These are phyloP conservation scores for Veloporphyrellus conicus DNA, from an alignment of 1,284 basidiomycete genomes.

Conservation along the genomic window DNA sequence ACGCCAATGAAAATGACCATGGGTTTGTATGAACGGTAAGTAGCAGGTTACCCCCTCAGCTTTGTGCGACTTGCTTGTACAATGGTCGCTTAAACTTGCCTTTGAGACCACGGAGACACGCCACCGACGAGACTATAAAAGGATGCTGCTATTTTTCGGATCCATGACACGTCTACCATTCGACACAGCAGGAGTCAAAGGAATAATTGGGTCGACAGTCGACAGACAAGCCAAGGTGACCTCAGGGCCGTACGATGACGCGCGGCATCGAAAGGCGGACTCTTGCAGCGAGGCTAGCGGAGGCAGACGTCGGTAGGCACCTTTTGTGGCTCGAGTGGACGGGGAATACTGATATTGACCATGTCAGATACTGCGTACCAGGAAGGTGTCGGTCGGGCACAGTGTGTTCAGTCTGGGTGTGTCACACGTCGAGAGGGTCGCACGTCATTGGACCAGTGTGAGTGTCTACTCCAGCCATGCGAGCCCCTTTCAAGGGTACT, in stretches of 20 bases:
- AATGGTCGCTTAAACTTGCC: conserved; percentile 4
- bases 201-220: not conserved
- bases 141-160: not conserved
- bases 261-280: no score
- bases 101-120: conserved; percentile 4
- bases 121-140: conserved; percentile 18
- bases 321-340: not conserved
- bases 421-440: not conserved
- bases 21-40: conserved; percentile 4
- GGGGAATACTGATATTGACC: not conserved
- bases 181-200: not conserved
- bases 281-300: not conserved
- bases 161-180: not conserved
- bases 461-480: not conserved
- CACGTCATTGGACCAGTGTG: not conserved
- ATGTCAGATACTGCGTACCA: conserved; percentile 7
- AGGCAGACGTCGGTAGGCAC: conserved; percentile 4
- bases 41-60: conserved; percentile 6
- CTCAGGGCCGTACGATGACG: no score
- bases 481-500: not conserved
- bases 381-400: not conserved
- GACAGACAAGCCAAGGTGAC: not conserved
- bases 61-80: conserved; percentile 9
- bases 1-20: conserved; percentile 1
- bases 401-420: not conserved